These are phyloP conservation scores for Podospora conica DNA, from an alignment of 495 filamentous ascomycete genomes.

Conservation along the genomic window DNA sequence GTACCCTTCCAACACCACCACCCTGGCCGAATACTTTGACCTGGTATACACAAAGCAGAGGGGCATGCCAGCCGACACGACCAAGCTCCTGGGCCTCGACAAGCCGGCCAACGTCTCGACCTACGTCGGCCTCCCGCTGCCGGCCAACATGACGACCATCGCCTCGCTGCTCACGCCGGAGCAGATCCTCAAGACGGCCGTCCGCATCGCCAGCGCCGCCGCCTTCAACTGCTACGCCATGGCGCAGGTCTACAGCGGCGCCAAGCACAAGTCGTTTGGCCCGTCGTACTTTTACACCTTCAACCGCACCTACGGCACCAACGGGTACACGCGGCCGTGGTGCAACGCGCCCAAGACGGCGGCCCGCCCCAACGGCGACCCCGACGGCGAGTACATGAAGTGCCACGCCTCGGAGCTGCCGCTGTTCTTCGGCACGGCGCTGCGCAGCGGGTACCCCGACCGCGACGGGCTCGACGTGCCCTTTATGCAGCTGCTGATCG, in stretches of 20 bases:
- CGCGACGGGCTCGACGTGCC: conserved; percentile 24
- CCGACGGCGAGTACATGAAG: conserved; percentile 37
- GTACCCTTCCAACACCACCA: conserved; percentile 11
- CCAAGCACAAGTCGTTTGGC: conserved; percentile 25
- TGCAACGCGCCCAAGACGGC: conserved; percentile 30
- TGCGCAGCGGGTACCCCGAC: conserved; percentile 18
- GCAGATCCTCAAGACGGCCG: conserved; percentile 17
- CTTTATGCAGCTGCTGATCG: conserved; percentile 24
- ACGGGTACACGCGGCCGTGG: conserved; percentile 33
- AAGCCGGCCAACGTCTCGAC: conserved; percentile 19
- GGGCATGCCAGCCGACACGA: conserved; percentile 17
- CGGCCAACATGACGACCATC: conserved; percentile 14
- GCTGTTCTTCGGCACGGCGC: conserved; percentile 33
- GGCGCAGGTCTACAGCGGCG: conserved; percentile 31
- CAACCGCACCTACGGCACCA: conserved; percentile 41
- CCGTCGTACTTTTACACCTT: conserved; percentile 34
- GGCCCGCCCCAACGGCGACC: conserved; percentile 30
- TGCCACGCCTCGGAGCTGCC: conserved; percentile 47
- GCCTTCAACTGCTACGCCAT: conserved; percentile 35
- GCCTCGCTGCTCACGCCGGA: conserved; percentile 9
- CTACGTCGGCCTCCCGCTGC: conserved; percentile 10
- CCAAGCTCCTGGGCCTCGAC: conserved; percentile 17
- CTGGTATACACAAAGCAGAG: conserved; percentile 13
- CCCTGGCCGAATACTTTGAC: conserved; percentile 20
- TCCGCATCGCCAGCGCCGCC: conserved; percentile 31